Base-by-base conservation (phyloP, 2,329 filamentous ascomycete genomes). In the Diplodia mutila region DNA sequence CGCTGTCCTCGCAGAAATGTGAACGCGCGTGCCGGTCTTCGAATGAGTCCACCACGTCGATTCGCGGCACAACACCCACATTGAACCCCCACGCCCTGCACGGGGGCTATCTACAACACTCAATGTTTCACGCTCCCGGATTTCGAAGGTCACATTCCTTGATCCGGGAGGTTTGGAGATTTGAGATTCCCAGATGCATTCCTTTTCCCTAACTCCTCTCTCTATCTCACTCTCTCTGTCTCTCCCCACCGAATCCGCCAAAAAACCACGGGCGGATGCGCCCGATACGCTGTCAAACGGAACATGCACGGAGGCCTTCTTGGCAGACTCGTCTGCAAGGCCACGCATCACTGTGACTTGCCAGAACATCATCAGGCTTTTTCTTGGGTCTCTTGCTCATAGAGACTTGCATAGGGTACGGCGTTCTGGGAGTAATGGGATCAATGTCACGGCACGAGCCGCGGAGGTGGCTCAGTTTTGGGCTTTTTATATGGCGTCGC, bases 361-460 rank as follows among this genome's bases (percentile, higher is more conserved):
- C 54, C 54, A 67, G 54, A 67, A 52, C 52, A 66, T 52, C 46
- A 57, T 59, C 53, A 46, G 54, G 65, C 65, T 67, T 67, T 61
- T 67, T 55, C 64, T 66, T 66, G 64, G 46, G 65, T 67, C 65
- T 67, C 65, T 67, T 61, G 27, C 54, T 55, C 52, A 46, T 39
- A 67, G 65, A 67, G 65, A 61, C 65, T 57, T 67, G 65, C 65
- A 67, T 67, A 61, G 65, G 65, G 53, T 51, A 67, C 54, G 65
- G 65, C 65, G 65, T 67, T 67, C 53, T 59, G 65, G 65, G 65
- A 67, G 65, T 67, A 61, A 59, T 42, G 54, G 65, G 65, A 66
- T 27, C 53, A 67, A 67, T 61, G 65, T 67, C 48, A 67, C 65
- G 65, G 65, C 65, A 67, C 65, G 54, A 67, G 65, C 65, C 65